Base-by-base conservation (phyloP, 768 basidiomycete genomes). In the Cantharellus cinnabarinus region DNA sequence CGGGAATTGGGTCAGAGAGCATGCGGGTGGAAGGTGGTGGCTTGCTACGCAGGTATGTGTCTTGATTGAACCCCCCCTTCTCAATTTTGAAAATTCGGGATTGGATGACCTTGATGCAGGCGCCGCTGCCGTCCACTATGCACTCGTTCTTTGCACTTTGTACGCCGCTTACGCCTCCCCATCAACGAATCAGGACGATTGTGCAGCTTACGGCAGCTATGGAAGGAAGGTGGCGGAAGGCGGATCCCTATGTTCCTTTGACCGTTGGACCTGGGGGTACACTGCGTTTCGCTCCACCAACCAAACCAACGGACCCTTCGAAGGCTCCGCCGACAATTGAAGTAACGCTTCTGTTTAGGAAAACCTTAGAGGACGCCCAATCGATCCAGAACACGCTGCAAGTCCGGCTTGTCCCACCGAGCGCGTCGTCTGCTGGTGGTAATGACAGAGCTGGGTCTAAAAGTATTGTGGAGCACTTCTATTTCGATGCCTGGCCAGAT, bases 1-100 rank as follows among this genome's bases (percentile, higher is more conserved):
- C 65, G 89, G 83, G 14, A 88, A 77, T 65, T 90, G 89, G 84
- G 81, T 90, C n/a, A 72, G 76, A 50, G 89, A 90, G 66, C 70
- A 74, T 38, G 76, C 72, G 56, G 85, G 88, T 4, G 75, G 75
- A 40, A 84, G 80, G 65, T 81, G 79, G 79, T 89, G 87, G 83
- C 83, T 91, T 60, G 87, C 87, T 2, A 77, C 85, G 0, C 89
- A 91, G 66, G 65, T 63, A 35, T 34, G 58, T 50, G 10, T 39
- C 44, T 48, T 48, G 3, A 55, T 41, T 35, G 0, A 0, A 39
- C 20, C 40, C 10, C 37, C 41, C 4, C 20, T 3, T 35, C 20
- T 29, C 1, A 29, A 29, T 29, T 29, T 29, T 29, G 20, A 29
- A 29, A 29, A 29, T 29, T 29, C 3, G 34, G n/a, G 20, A 29